A percentile compares a stretch with the other conserved stretches of the same genome.
Conservation (phyloP, 2,329 filamentous ascomycete genomes). For the Beauveria bassiana region DNA sequence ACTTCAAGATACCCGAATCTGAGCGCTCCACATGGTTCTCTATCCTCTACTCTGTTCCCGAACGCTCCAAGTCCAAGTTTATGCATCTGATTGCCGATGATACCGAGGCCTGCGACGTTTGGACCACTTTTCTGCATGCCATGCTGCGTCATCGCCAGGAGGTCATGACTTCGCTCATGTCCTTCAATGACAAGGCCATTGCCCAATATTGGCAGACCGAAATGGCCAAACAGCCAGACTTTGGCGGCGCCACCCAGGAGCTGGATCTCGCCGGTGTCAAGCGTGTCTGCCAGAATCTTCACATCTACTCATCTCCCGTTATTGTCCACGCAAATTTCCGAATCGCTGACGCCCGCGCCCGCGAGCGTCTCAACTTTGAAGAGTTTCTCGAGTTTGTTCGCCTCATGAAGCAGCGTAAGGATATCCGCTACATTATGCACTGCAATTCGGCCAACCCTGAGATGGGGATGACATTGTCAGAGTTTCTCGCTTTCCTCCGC, state of each 20-base stretch:
- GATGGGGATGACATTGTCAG: slow-evolving; percentile 58
- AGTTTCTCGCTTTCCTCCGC: slow-evolving; percentile 70
- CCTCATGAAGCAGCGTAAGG: slow-evolving; percentile 74
- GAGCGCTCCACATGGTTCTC: slow-evolving; percentile 76
- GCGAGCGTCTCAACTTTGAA: slow-evolving; percentile 62
- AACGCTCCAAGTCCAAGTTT: slow-evolving; percentile 74
- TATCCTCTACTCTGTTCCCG: slow-evolving; percentile 75
- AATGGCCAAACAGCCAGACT: slow-evolving; percentile 61
- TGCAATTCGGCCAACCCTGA: slow-evolving; percentile 50
- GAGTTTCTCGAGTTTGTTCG: slow-evolving; percentile 82
- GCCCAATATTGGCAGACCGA: slow-evolving; percentile 79
- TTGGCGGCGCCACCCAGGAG: slow-evolving; percentile 53
- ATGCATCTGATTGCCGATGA: slow-evolving; percentile 82
- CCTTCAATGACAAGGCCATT: slow-evolving; percentile 76
- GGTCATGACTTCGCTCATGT: slow-evolving; percentile 81
- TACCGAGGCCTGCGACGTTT: slow-evolving; percentile 62
- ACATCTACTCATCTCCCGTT: slow-evolving; percentile 79
- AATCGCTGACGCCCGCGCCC: slow-evolving; percentile 57
- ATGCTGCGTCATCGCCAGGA: slow-evolving; percentile 82
- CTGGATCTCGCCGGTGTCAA: slow-evolving; percentile 74
- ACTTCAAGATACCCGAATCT: slow-evolving; percentile 62
- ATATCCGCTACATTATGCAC: slow-evolving; percentile 69
- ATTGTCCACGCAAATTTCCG: slow-evolving; percentile 68
- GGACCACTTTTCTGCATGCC: slow-evolving; percentile 76
- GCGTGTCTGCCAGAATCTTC: slow-evolving; percentile 77